Evolutionary conservation across 2,329 filamentous ascomycete species (phyloP), one percentile per base, ranked within the genome.

Genomic region (Coniochaeta hoffmannii): DNA sequence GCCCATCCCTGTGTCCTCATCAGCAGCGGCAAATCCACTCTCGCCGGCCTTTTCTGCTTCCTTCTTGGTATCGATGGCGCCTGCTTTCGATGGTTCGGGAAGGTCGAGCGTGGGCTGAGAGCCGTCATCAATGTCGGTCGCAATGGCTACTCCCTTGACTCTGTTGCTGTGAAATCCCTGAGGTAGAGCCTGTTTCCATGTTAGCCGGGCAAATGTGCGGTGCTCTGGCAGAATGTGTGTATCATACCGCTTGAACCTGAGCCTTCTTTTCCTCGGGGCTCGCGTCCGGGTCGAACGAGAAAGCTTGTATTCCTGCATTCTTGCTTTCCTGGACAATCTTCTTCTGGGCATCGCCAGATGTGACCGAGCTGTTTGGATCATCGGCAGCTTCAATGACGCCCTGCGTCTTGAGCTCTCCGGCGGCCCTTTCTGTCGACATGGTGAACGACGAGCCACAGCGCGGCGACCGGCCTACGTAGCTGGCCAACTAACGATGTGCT

Each of bases 281-380:
- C 41, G 91, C 92, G 75, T 96, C 75, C 1, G 94, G 90, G 67
- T 99, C 82, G 73, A 97, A 99, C 59, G 86, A 82, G 68, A 89
- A 94, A 60, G 90, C 92, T 30, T 86, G 75, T 24, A 88, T 83
- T 41, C 94, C 94, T 12, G 87, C 89, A 64, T 88, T 87, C 65
- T 80, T 83, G 62, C 89, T 90, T 69, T 96, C 86, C 54, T 89
- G 77, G 26, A 96, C 79, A 51, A 97, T 80, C 64, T 82, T 82
- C 62, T 82, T 78, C 72, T 96, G 81, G 31, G 89, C 89, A 60
- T 86, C 84, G 38, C 88, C 81, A 50, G 89, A 77, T 36, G 83
- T 82, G 60, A 91, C 80, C 46, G 72, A 74, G 67, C 79, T 88
- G 63, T 88, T 73, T 34, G 89, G 85, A 68, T 95, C 81, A 59